phyloP scores from a whole-genome alignment of 345 rosid species.

The Syzygium grande region DNA sequence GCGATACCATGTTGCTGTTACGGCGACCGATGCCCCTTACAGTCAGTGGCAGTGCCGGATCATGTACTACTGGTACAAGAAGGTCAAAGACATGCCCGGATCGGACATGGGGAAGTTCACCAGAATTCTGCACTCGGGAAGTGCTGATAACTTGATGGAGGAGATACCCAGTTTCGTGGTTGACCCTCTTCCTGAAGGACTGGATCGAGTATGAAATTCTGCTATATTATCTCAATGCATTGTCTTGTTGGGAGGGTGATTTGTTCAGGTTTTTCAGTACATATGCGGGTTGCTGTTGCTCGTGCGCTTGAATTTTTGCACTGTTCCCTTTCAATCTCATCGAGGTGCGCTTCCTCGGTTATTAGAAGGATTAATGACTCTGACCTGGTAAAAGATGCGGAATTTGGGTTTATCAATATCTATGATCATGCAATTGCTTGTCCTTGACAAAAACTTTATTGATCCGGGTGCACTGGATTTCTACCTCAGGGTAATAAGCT shows the following conservation, averaged over 20 bases:
- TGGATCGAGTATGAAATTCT: constrained; percentile 54
- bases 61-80: constrained; percentile 75
- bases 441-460: neutral
- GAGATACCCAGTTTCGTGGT: constrained; percentile 69
- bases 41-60: constrained; percentile 83
- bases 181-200: constrained; percentile 72
- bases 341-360: neutral
- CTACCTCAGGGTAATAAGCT: neutral
- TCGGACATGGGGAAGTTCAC: constrained; percentile 81
- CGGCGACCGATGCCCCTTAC: constrained; percentile 60
- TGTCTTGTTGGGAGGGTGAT: neutral
- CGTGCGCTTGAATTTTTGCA: neutral
- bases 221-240: neutral
- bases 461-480: neutral
- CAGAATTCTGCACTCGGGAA: constrained; percentile 71
- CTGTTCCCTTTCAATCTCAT: neutral
- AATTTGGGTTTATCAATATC: too few species aligned
- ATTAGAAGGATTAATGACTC: neutral
- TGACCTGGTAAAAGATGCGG: neutral
- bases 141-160: constrained; percentile 54
- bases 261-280: neutral
- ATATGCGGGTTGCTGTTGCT: neutral
- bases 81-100: constrained; percentile 50
- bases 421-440: neutral
- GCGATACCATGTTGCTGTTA: constrained; percentile 60